Evolutionary conservation across 352 stramenopile species (phyloP).

Genomic region (Pythium folliculosum): DNA sequence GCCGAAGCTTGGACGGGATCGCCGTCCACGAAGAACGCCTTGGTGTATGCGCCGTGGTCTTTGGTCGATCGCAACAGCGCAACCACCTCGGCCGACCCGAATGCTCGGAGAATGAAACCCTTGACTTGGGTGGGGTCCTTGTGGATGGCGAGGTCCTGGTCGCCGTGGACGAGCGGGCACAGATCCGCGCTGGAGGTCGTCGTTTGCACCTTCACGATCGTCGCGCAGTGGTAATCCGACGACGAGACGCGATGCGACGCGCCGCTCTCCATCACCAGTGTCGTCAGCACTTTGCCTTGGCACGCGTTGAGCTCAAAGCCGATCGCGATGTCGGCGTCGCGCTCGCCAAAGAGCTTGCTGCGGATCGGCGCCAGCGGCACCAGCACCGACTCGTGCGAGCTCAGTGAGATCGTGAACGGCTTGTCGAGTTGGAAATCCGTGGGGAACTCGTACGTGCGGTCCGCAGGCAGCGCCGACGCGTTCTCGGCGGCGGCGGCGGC

Average conservation of each 20-base stretch:
- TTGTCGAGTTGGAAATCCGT: slow-evolving; percentile 32
- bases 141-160: slow-evolving; percentile 23
- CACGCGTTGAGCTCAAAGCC: slow-evolving; percentile 40
- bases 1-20: background rate
- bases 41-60: slow-evolving; percentile 21
- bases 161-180: slow-evolving; percentile 29
- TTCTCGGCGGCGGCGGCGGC: too few relatives aligned
- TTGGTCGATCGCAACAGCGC: slow-evolving; percentile 36
- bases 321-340: slow-evolving; percentile 12
- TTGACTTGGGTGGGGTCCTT: slow-evolving; percentile 27
- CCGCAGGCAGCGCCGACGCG: slow-evolving; percentile 10
- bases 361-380: slow-evolving; percentile 36
- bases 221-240: slow-evolving; percentile 38
- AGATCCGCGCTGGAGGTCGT: slow-evolving; percentile 27
- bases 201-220: too few relatives aligned
- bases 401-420: slow-evolving; percentile 32
- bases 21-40: slow-evolving; percentile 23
- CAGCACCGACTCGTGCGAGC: slow-evolving; percentile 30
- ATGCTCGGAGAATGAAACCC: slow-evolving; percentile 34
- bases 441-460: slow-evolving; percentile 31
- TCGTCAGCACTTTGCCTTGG: slow-evolving; percentile 30
- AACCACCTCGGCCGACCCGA: slow-evolving; percentile 25
- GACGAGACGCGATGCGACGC: slow-evolving; percentile 29
- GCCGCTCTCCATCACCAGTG: slow-evolving; percentile 24
- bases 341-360: slow-evolving; percentile 22